Conservation (phyloP, 306 rosid genomes). For the Gleditsia sinensis region DNA sequence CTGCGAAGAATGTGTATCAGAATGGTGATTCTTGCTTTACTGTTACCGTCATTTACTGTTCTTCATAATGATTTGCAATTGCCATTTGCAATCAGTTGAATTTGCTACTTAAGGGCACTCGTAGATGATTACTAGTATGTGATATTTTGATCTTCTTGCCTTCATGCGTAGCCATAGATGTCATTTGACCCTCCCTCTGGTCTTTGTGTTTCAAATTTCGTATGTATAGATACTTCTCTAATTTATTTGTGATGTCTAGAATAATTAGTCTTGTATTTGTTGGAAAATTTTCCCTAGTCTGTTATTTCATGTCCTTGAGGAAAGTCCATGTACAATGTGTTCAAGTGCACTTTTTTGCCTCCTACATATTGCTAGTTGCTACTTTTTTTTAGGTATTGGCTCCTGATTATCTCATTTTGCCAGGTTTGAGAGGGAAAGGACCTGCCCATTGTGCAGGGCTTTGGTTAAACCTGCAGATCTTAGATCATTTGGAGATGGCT, state of each 20-base stretch:
- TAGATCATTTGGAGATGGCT: conserved; percentile 94
- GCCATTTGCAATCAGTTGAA: conserved; percentile 9
- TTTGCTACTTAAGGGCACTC: neutral
- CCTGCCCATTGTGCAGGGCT: conserved; percentile 97
- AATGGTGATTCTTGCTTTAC: conserved; percentile 64
- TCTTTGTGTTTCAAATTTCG: neutral
- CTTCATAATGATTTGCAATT: conserved; percentile 23
- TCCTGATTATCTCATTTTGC: conserved; percentile 28
- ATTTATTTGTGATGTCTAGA: conserved; percentile 1
- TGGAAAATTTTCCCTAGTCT: neutral
- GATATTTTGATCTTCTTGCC: neutral
- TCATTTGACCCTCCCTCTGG: neutral
- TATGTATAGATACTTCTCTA: neutral
- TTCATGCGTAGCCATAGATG: neutral
- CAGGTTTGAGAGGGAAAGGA: conserved; percentile 99
- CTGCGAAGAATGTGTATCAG: conserved; percentile 98
- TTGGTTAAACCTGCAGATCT: conserved; percentile 95
- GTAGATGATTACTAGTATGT: conserved; percentile 2
- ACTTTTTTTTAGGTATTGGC: neutral
- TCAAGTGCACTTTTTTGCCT: neutral
- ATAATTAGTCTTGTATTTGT: neutral
- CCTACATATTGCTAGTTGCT: neutral
- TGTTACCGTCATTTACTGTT: conserved; percentile 10
- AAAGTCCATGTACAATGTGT: neutral
- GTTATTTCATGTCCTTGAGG: neutral